A percentile compares a stretch with the other conserved stretches of the same genome.
Evolutionary conservation across 805 yeast genomes (phyloP).

Genomic region (Candida vaughaniae): DNA sequence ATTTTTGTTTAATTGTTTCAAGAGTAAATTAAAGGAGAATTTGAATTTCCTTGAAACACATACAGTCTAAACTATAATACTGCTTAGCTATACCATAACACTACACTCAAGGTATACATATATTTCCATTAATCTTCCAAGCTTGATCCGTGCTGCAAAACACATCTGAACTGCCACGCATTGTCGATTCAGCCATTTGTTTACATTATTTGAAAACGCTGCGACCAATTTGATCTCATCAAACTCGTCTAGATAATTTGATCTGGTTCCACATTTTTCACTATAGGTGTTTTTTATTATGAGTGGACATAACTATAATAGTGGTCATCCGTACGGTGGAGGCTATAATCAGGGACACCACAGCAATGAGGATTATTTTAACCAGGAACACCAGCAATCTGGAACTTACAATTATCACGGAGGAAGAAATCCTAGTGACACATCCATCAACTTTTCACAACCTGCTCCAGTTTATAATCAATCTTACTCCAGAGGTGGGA

Average conservation of each 20-base stretch:
- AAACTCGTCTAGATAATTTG: conserved; percentile 1
- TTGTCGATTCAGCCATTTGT: conserved; percentile 13
- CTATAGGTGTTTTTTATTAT: too few species aligned
- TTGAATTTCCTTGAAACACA: too few species aligned
- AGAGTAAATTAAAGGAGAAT: too few species aligned
- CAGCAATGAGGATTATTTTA: background rate
- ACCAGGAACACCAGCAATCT: conserved; percentile 13
- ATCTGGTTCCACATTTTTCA: too few species aligned
- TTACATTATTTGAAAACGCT: conserved; percentile 4
- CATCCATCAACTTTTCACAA: conserved; percentile 27
- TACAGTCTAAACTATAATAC: too few species aligned
- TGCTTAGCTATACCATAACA: too few species aligned
- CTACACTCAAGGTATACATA: too few species aligned
- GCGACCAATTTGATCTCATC: conserved; percentile 3
- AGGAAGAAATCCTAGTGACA: conserved; percentile 12
- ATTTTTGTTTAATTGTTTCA: too few species aligned
- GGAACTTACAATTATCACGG: conserved; percentile 19
- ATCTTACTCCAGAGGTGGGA: conserved; percentile 7
- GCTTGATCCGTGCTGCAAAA: too few species aligned
- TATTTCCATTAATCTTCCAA: too few species aligned
- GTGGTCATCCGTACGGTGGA: too few species aligned
- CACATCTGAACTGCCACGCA: too few species aligned
- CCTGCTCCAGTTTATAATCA: conserved; percentile 24
- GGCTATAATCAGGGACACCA: background rate
- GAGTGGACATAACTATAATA: conserved; percentile 10